phyloP scores from a whole-genome alignment of 2,329 filamentous ascomycete genomes.

The Sphaerostilbella broomeana region DNA sequence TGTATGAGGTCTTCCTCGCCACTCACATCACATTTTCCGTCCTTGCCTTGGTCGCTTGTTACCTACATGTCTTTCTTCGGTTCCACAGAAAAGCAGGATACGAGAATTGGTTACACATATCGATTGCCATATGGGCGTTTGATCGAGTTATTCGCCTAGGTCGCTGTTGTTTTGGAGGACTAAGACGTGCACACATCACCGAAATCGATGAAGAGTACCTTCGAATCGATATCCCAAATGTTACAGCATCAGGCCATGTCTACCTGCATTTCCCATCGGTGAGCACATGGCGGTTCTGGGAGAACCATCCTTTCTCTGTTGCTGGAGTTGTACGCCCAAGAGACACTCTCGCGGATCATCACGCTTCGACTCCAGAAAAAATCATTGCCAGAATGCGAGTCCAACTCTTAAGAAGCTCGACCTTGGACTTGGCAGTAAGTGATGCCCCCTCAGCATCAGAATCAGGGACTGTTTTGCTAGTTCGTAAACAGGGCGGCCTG shows the following conservation, averaged over 20 bases:
- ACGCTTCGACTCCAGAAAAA: no score
- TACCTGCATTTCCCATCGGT: constrained; percentile 24
- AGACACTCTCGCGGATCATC: no score
- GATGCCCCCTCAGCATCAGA: no score
- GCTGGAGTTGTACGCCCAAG: no score
- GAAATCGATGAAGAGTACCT: constrained; percentile 21
- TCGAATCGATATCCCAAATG: constrained; percentile 21
- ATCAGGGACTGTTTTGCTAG: constrained; percentile 8
- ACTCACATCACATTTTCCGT: constrained; percentile 36
- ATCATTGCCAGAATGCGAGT: no score
- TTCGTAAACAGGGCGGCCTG: constrained; percentile 10
- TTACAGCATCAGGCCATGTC: constrained; percentile 20
- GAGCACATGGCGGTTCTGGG: constrained; percentile 22
- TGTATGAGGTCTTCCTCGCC: constrained; percentile 40
- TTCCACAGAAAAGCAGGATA: constrained; percentile 37
- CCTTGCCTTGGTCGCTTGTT: constrained; percentile 35
- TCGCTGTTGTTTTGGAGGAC: constrained; percentile 9
- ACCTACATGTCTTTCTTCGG: constrained; percentile 33
- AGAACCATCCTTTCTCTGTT: constrained; percentile 27
- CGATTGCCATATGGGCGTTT: constrained; percentile 24
- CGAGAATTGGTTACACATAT: constrained; percentile 27
- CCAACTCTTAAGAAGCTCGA: no score
- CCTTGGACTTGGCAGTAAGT: no score
- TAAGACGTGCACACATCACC: constrained; percentile 18
- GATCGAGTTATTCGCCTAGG: constrained; percentile 22